phyloP scores from a whole-genome alignment of 1,284 basidiomycete species.

The Paramarasmius palmivorus region DNA sequence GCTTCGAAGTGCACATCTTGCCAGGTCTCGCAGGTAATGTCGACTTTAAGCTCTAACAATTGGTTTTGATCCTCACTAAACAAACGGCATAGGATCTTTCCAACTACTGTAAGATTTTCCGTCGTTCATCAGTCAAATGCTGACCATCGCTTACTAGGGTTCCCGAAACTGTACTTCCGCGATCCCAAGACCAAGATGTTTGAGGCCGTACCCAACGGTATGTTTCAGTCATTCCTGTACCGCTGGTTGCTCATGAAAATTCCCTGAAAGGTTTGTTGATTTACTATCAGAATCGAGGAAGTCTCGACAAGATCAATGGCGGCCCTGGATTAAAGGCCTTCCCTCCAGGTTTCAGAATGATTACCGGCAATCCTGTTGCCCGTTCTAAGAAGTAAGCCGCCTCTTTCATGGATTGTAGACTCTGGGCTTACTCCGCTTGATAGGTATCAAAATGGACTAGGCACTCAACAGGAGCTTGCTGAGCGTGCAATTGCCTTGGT shows the following conservation, averaged over 20 bases:
- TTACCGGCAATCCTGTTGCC: conserved; percentile 37
- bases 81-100: conserved; percentile 30
- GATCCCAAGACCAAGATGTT: conserved; percentile 35
- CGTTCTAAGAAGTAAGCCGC: conserved; percentile 35
- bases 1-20: conserved; percentile 40
- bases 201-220: conserved; percentile 36
- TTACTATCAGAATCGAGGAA: conserved; percentile 44
- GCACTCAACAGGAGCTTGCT: conserved; percentile 35
- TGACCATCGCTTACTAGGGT: conserved; percentile 29
- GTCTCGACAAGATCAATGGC: conserved; percentile 34
- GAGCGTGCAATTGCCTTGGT: conserved; percentile 43
- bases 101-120: conserved; percentile 31
- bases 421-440: background rate
- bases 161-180: conserved; percentile 42
- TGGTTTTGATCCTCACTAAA: background rate
- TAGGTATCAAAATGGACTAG: conserved; percentile 28
- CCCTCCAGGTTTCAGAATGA: conserved; percentile 46
- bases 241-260: conserved; percentile 20
- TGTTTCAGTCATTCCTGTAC: too few relatives aligned
- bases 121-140: background rate
- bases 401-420: background rate
- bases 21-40: conserved; percentile 32
- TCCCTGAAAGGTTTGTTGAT: conserved; percentile 33
- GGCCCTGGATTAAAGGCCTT: conserved; percentile 42
- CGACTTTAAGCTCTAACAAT: too few relatives aligned